These are phyloP conservation scores for Cercospora zeina DNA, from an alignment of 2,329 filamentous ascomycete species.

Conservation along the genomic window DNA sequence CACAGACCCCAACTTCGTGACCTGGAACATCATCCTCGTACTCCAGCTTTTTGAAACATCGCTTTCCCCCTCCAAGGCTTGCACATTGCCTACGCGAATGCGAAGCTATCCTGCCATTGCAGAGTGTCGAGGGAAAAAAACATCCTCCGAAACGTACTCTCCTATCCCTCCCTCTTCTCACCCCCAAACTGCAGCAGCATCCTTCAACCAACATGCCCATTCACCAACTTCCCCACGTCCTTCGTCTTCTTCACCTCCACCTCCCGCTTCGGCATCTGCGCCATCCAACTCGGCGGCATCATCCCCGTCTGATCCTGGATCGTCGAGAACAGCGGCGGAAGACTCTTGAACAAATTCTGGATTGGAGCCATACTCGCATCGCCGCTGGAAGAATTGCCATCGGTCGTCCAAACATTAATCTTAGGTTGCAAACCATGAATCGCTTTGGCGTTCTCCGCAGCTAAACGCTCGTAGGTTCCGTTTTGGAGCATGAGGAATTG, in stretches of 20 bases:
- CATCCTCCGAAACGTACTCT: not conserved
- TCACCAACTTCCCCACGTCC: not conserved
- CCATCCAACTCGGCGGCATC: constrained; percentile 69
- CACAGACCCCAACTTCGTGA: no score
- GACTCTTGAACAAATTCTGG: constrained; percentile 78
- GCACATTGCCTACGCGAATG: no score
- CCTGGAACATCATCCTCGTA: no score
- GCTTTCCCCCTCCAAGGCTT: no score
- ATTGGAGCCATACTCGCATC: constrained; percentile 55
- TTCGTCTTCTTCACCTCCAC: constrained; percentile 13
- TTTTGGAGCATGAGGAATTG: constrained; percentile 88
- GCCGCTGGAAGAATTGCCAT: constrained; percentile 49
- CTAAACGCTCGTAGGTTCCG: constrained; percentile 74
- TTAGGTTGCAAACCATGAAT: constrained; percentile 79
- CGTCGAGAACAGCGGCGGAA: constrained; percentile 78
- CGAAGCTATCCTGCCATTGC: no score
- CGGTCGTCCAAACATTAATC: constrained; percentile 87
- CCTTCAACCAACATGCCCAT: not conserved
- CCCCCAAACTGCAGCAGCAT: not conserved
- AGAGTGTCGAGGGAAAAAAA: no score
- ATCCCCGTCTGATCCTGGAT: constrained; percentile 90
- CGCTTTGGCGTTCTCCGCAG: constrained; percentile 73
- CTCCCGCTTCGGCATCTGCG: constrained; percentile 55
- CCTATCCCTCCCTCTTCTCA: not conserved
- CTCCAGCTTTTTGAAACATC: no score